Percentiles rank a stretch among this genome's conserved stretches.
Evolutionary conservation across 805 yeast genomes (phyloP).

Genomic region (Wickerhamomyces pijperi): DNA sequence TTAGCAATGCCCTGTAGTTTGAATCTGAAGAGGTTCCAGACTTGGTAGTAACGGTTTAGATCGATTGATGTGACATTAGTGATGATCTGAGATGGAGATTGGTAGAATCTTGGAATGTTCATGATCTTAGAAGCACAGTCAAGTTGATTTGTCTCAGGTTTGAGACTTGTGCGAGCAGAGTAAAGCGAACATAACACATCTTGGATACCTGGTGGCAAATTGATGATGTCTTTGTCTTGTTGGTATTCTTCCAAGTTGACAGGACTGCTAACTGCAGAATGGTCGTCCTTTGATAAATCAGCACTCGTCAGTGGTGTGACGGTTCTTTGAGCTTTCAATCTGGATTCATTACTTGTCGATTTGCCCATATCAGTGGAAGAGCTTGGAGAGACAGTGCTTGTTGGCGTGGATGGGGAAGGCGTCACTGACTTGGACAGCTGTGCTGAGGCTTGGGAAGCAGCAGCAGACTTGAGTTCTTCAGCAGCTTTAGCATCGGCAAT

Average conservation of each 20-base stretch:
- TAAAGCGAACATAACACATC: slow-evolving; percentile 19
- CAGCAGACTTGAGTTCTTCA: slow-evolving; percentile 4
- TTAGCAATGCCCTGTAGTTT: slow-evolving; percentile 57
- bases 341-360: not conserved
- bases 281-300: not conserved
- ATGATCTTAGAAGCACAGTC: slow-evolving; percentile 39
- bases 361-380: no score
- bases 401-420: no score
- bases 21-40: slow-evolving; percentile 71
- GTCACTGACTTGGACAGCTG: not conserved
- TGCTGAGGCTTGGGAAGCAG: slow-evolving; percentile 3
- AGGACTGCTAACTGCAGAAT: slow-evolving; percentile 1
- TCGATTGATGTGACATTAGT: slow-evolving; percentile 63
- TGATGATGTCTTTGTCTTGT: slow-evolving; percentile 11
- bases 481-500: slow-evolving; percentile 2
- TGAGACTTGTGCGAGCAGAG: slow-evolving; percentile 6
- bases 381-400: not conserved
- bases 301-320: not conserved
- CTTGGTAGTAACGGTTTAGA: slow-evolving; percentile 78
- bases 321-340: not conserved
- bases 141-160: slow-evolving; percentile 12
- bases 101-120: slow-evolving; percentile 31
- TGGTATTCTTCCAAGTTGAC: slow-evolving; percentile 11
- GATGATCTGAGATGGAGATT: slow-evolving; percentile 42
- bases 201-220: slow-evolving; percentile 22